Evolutionary conservation across 2,329 filamentous ascomycete genomes (phyloP).

Genomic region (Chalaropsis thielavioides): DNA sequence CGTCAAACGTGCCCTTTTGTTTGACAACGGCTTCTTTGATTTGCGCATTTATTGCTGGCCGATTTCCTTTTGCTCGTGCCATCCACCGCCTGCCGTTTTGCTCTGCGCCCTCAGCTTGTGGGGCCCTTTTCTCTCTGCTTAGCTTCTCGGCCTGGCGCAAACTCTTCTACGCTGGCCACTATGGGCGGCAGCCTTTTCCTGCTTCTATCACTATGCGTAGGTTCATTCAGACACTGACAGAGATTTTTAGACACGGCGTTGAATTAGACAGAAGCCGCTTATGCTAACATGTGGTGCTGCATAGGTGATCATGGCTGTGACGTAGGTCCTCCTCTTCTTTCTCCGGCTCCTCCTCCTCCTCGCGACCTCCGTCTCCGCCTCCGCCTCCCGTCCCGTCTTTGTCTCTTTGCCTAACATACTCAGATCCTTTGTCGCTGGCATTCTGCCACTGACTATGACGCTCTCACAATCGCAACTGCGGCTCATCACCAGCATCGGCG

Average conservation of each 20-base stretch:
- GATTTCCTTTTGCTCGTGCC: too few relatives aligned
- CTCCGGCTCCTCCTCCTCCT: conserved; percentile 11
- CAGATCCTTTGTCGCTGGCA: conserved; percentile 87
- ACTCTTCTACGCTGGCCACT: conserved; percentile 14
- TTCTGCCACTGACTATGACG: conserved; percentile 75
- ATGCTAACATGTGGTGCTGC: conserved; percentile 4
- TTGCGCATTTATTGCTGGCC: too few relatives aligned
- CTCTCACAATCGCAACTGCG: conserved; percentile 77
- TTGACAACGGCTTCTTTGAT: too few relatives aligned
- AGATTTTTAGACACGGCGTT: background rate
- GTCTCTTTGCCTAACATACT: conserved; percentile 19
- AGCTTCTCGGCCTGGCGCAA: background rate
- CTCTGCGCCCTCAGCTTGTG: background rate
- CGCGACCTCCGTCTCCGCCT: conserved; percentile 17
- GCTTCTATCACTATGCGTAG: conserved; percentile 30
- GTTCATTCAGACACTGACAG: conserved; percentile 19
- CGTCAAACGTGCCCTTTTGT: background rate
- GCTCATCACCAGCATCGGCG: conserved; percentile 79
- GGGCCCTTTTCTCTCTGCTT: background rate
- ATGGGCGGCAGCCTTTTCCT: conserved; percentile 29
- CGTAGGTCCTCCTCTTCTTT: conserved; percentile 30
- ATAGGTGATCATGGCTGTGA: conserved; percentile 43
- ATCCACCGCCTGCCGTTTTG: background rate
- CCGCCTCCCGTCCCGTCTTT: conserved; percentile 15
- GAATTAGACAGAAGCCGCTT: background rate